A percentile compares a stretch with the other conserved stretches of the same genome.
Evolutionary conservation across 2,329 filamentous ascomycete species (phyloP).

Genomic region (Sporothrix dimorphospora): DNA sequence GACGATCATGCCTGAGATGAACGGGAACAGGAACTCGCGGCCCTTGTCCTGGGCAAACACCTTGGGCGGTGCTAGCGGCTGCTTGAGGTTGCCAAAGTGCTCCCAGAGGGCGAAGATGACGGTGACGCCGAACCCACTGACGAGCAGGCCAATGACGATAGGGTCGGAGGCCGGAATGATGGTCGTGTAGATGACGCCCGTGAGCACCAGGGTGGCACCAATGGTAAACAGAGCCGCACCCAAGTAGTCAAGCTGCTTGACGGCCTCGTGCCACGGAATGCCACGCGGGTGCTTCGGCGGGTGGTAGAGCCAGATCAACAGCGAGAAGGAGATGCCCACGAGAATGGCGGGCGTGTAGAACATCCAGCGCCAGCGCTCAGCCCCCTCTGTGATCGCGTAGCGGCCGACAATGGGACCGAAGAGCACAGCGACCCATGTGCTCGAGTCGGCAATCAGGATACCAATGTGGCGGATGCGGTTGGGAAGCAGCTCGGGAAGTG

Average conservation of each 20-base stretch:
- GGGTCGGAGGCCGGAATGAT: slow-evolving; percentile 41
- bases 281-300: slow-evolving; percentile 41
- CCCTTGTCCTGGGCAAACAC: slow-evolving; percentile 50
- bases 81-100: slow-evolving; percentile 42
- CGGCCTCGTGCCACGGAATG: slow-evolving; percentile 40
- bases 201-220: slow-evolving; percentile 43
- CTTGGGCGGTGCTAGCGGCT: slow-evolving; percentile 47
- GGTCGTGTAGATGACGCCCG: slow-evolving; percentile 46
- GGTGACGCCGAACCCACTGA: slow-evolving; percentile 42
- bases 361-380: slow-evolving; percentile 47
- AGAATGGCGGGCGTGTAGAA: slow-evolving; percentile 49
- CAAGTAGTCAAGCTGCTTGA: slow-evolving; percentile 45
- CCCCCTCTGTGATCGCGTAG: slow-evolving; percentile 43
- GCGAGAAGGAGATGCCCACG: slow-evolving; percentile 49
- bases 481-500: slow-evolving; percentile 50
- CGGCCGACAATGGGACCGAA: slow-evolving; percentile 50
- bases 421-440: slow-evolving; percentile 49
- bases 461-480: slow-evolving; percentile 53
- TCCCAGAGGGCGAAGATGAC: slow-evolving; percentile 46
- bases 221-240: slow-evolving; percentile 44
- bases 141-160: slow-evolving; percentile 43
- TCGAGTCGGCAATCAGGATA: slow-evolving; percentile 47
- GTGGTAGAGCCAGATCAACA: slow-evolving; percentile 44
- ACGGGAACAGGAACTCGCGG: slow-evolving; percentile 35
- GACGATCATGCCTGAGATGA: slow-evolving; percentile 22